Percentiles rank a stretch among this genome's conserved stretches.
Conservation (phyloP, 306 rosid species). For the Erythrophleum fordii region DNA sequence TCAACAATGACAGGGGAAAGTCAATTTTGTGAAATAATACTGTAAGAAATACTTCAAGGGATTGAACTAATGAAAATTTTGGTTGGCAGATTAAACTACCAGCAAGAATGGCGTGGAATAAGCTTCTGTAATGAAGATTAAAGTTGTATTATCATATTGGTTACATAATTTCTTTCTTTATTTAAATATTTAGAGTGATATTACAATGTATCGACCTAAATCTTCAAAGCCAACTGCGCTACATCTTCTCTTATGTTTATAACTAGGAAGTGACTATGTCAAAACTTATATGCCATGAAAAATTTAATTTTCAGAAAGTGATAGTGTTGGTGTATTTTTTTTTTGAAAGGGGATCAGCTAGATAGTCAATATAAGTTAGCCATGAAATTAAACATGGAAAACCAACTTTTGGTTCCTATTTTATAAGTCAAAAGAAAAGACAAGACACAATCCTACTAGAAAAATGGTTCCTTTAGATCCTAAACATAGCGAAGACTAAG, state of each 20-base stretch:
- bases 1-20: background rate
- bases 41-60: background rate
- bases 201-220: background rate
- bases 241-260: background rate
- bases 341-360: too few species aligned
- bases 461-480: too few species aligned
- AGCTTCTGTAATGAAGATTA: background rate
- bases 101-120: background rate
- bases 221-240: background rate
- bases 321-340: too few species aligned
- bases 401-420: too few species aligned
- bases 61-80: background rate
- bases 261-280: background rate
- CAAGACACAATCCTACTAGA: too few species aligned
- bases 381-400: too few species aligned
- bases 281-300: too few species aligned
- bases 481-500: too few species aligned
- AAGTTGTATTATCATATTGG: background rate
- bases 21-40: background rate
- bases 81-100: background rate
- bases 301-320: too few species aligned
- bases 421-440: too few species aligned
- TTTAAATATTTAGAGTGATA: background rate
- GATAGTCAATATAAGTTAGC: too few species aligned
- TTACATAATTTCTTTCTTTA: background rate